phyloP scores from a whole-genome alignment of 441 rosid species.

The Aquilaria agallochum region DNA sequence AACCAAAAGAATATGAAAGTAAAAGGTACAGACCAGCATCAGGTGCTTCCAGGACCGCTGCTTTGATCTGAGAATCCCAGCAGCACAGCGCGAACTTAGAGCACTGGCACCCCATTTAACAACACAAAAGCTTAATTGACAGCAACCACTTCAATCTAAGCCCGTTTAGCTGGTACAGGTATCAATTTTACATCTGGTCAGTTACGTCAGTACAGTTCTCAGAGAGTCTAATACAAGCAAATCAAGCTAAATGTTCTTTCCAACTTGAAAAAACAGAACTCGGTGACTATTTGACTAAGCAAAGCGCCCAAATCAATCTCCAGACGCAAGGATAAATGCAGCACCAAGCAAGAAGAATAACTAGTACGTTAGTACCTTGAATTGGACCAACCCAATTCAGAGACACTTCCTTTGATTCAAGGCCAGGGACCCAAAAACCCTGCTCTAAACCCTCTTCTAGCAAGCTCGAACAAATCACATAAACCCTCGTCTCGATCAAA shows the following conservation, averaged over 20 bases:
- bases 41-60: slow-evolving; percentile 59
- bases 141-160: no score
- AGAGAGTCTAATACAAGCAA: not conserved
- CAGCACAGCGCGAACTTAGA: slow-evolving; percentile 59
- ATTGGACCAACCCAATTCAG: not conserved
- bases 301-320: no score
- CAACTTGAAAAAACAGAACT: no score
- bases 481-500: slow-evolving; percentile 23
- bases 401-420: not conserved
- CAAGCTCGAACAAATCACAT: slow-evolving; percentile 23
- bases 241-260: not conserved
- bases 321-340: no score
- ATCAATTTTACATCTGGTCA: not conserved
- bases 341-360: no score
- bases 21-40: slow-evolving; percentile 50
- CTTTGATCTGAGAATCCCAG: slow-evolving; percentile 56
- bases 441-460: no score
- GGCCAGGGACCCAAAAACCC: not conserved
- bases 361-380: no score
- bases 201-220: not conserved
- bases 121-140: slow-evolving; percentile 14
- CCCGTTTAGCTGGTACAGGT: not conserved
- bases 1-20: no score
- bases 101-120: slow-evolving; percentile 65
- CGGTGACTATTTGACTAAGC: no score